Evolutionary conservation across 176 grass and related monocot genomes (phyloP), one percentile per base, ranked within the genome.

Genomic region (Carex scoparia): DNA sequence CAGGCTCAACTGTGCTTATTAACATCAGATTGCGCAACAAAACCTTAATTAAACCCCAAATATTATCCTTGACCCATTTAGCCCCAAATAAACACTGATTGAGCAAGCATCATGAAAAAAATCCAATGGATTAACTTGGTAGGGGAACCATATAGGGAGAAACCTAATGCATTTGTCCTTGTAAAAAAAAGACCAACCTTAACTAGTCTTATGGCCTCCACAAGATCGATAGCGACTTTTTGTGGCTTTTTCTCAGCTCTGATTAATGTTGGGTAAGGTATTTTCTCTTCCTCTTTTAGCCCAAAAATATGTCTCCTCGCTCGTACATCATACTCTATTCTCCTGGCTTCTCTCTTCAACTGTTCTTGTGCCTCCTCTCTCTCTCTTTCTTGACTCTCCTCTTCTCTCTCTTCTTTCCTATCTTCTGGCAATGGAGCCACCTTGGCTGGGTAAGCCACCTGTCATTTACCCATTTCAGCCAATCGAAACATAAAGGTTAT

Each of bases 401-500:
- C 58, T 11, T 71, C 80, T 63, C 2, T 80, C 11, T 67, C 79
- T 7, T 69, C 69, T 1, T 61, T 73, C 12, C 79, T 79, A 81
- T 97, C 84, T 44, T 82, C 94, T 35, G 94, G 94, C 61, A 97
- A 88, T 61, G 94, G 92, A 61, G 94, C 92, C 44, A 94, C 92
- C 80, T 88, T 90, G 61, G 89, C 56, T 30, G 89, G 84, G 81
- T 97, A 97, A 6, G 94, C 88, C 9, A 97, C 92, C 15, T 83
- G 80, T 18, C 80, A 83, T 48, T 18, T 54, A 49, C 28, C 49
- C 49, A 77, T 54, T 19, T 77, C 27, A 77, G 23, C 19, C 11
- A 56, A 32, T 32, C 12, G 2, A 51, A 31, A 33, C 49, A 77
- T 56, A 77, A 55, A 14, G 12, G 12, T 32, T 32, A 13, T 9